Evolutionary conservation across 2,329 filamentous ascomycete genomes (phyloP), one percentile per base, ranked within the genome.

Genomic region (Alternaria sp.): DNA sequence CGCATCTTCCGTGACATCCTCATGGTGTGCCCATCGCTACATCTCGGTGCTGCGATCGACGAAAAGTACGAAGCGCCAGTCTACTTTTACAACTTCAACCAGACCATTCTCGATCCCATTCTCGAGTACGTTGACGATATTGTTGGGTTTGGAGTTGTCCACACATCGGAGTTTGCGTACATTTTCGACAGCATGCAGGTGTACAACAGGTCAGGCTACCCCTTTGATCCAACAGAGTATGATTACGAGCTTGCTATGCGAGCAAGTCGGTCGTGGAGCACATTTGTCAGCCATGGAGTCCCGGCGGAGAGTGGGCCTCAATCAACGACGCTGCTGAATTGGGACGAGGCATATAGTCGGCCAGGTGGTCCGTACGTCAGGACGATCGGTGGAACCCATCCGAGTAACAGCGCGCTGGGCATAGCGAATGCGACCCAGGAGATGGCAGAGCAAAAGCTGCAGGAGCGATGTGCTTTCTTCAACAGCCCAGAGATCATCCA

Each of bases 151-250:
- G 84, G 84, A 28, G 75, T 81, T 0, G 76, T 84, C 5, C 85
- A 87, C 67, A 84, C 83, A 0, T 82, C 83, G 0, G 85, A 87
- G 52, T 82, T 86, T 26, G 81, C 83, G 5, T 87, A 86, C 70
- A 73, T 85, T 4, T 86, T 83, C 59, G 84, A 67, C 22, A 76
- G 65, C 42, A 62, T 75, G 24, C 58, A 80, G 2, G 74, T 80
- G 52, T 86, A 83, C 68, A 77, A 84, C 51, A 67, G 70, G 4
- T 70, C 72, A 68, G 68, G 61, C 1, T 51, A 81, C 79, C 69
- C 68, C 1, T 58, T 71, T 39, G 51, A 78, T 12, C 78, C 81
- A 0, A 76, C 75, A 0, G 46, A 66, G 1, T 68, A 69, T 5
- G 84, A 86, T 67, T 78, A 80, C 43, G 71, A 72, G 1, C 72